Evolutionary conservation across 139 green algal genomes (phyloP).

Genomic region (Haematococcus sp.): DNA sequence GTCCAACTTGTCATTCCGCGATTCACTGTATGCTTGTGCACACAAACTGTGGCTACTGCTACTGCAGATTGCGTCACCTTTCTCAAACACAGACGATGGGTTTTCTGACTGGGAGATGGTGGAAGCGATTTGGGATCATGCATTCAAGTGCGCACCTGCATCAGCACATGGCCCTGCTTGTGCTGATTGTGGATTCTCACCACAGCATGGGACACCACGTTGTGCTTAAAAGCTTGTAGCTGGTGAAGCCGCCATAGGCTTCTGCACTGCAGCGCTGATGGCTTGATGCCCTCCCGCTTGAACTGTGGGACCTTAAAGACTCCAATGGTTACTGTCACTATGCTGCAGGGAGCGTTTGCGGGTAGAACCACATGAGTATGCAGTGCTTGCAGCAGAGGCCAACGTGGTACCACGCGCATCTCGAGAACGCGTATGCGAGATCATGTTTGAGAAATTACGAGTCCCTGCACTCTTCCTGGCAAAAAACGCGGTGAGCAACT

Average conservation of each 20-base stretch:
- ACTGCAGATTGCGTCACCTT: slow-evolving; percentile 60
- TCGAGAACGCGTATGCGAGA: slow-evolving; percentile 76
- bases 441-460: slow-evolving; percentile 88
- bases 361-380: slow-evolving; percentile 79
- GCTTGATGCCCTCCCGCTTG: neutral
- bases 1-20: too few species aligned
- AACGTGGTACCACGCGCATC: slow-evolving; percentile 31
- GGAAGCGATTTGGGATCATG: slow-evolving; percentile 72
- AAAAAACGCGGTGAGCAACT: slow-evolving; percentile 62
- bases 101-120: slow-evolving; percentile 76
- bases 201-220: too few species aligned
- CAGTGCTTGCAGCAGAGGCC: slow-evolving; percentile 88
- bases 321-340: neutral
- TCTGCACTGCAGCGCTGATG: neutral
- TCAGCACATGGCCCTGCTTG: neutral
- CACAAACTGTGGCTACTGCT: too few species aligned
- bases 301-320: neutral
- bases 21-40: too few species aligned
- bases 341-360: slow-evolving; percentile 73
- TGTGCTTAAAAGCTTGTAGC: too few species aligned
- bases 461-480: slow-evolving; percentile 85
- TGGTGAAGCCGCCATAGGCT: neutral
- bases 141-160: slow-evolving; percentile 55
- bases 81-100: slow-evolving; percentile 48
- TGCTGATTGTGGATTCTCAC: too few species aligned